A percentile compares a stretch with the other conserved stretches of the same genome.
phyloP scores from a whole-genome alignment of 108 stramenopile species.

The Cyclotella baltica region DNA sequence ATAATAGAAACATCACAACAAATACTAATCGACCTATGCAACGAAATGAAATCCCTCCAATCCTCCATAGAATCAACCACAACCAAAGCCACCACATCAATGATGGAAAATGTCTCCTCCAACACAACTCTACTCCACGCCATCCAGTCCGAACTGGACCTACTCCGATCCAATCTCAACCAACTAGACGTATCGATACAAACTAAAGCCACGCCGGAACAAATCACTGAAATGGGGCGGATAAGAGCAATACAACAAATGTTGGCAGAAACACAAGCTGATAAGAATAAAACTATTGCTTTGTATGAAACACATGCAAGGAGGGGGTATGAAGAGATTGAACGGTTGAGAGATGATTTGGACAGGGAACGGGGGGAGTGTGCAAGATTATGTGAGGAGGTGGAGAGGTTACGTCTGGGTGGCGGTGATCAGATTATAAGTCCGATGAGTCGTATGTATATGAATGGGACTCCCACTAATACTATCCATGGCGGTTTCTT shows the following conservation, averaged over 20 bases:
- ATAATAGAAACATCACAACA: conserved; percentile 46
- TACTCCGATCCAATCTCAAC: conserved; percentile 36
- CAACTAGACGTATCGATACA: conserved; percentile 47
- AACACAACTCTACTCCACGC: conserved; percentile 34
- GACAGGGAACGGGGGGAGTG: conserved; percentile 42
- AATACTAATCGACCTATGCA: conserved; percentile 53
- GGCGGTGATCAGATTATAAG: not conserved
- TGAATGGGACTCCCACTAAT: not conserved
- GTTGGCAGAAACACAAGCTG: conserved; percentile 27
- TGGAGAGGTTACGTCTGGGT: conserved; percentile 12
- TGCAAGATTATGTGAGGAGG: conserved; percentile 32
- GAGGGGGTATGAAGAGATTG: conserved; percentile 51
- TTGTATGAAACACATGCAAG: conserved; percentile 50
- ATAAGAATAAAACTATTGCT: conserved; percentile 49
- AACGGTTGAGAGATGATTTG: conserved; percentile 47
- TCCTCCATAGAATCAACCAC: conserved; percentile 25
- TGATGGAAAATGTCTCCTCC: conserved; percentile 39
- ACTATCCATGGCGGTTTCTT: not conserved
- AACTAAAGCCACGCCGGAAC: conserved; percentile 48
- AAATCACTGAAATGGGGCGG: conserved; percentile 46
- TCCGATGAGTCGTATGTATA: not conserved
- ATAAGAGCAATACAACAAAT: conserved; percentile 52
- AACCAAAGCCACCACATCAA: conserved; percentile 14
- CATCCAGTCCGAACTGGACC: conserved; percentile 37
- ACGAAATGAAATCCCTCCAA: conserved; percentile 54